Base-by-base conservation (phyloP, 148 eudicot species). In the Vaccinium darrowii region DNA sequence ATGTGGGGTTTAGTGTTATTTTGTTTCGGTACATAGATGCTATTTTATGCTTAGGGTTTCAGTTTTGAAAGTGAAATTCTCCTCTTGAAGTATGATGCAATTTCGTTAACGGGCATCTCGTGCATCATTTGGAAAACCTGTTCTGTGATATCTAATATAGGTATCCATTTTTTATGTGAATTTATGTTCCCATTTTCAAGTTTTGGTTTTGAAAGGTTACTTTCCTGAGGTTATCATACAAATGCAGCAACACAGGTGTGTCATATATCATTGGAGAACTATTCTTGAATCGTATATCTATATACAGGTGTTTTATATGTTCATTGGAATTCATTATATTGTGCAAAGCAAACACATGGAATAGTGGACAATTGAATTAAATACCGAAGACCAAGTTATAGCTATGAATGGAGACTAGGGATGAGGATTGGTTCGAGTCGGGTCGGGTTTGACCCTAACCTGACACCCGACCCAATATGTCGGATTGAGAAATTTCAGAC, bases 1-100 rank as follows among this genome's bases (percentile, higher is more conserved):
- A 50, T 50, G 18, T 23, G 21, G 76, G 12, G 4, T n/a, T 12
- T 25, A 51, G 27, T 82, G 13, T 69, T 25, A 71, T 33, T 82
- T 62, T 49, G 56, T 81, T 47, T 81, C 15, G 47, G 50, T 8
- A 62, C 18, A 81, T 60, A 11, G 83, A 36, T 81, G 25, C 69
- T 56, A 30, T 8, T 8, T 18, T 79, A 18, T 8, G 25, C 12
- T 36, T 21, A 12, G 11, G 18, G 62, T 36, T 80, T 18, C 57
- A 12, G 30, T 49, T 76, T 76, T 76, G 21, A 50, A 39, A 15
- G 52, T 19, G 78, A 51, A 25, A 51, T 51, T 51, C 47, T 13
- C 27, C 39, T 11, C 19, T 39, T 1, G 9, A 65, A 65, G 72
- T 25, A 65, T 65, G 33, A 65, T 23, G 11, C 72, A 69, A 69